phyloP scores from a whole-genome alignment of 2,329 filamentous ascomycete species.

The Remersonia thermophila region DNA sequence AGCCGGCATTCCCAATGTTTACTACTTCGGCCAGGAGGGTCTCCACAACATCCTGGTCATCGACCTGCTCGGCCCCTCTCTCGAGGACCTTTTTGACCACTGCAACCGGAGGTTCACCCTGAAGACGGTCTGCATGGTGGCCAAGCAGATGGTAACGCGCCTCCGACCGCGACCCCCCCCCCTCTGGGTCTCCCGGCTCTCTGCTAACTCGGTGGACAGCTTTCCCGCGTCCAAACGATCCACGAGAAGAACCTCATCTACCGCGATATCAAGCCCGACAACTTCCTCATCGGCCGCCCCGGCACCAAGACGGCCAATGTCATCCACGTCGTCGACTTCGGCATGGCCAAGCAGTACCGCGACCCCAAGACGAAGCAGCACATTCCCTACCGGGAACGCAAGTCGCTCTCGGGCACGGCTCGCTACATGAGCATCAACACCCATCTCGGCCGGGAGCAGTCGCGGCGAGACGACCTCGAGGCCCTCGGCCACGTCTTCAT shows the following conservation, averaged over 20 bases:
- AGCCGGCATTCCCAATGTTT: constrained; percentile 98
- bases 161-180: background rate
- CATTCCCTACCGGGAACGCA: constrained; percentile 93
- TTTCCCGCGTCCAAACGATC: constrained; percentile 83
- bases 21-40: constrained; percentile 97
- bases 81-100: constrained; percentile 95
- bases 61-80: constrained; percentile 83
- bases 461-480: constrained; percentile 88
- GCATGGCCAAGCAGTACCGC: constrained; percentile 98
- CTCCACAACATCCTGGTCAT: constrained; percentile 98
- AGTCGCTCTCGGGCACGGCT: constrained; percentile 90
- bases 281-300: constrained; percentile 91
- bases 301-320: constrained; percentile 92
- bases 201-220: constrained; percentile 34
- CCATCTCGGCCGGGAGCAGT: constrained; percentile 91
- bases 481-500: constrained; percentile 67
- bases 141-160: constrained; percentile 76
- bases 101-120: constrained; percentile 90
- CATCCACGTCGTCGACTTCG: constrained; percentile 97
- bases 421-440: constrained; percentile 99
- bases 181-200: constrained; percentile 19
- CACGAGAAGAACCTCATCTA: constrained; percentile 99
- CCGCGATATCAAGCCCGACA: constrained; percentile 98
- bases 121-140: constrained; percentile 98
- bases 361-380: constrained; percentile 99